These are phyloP conservation scores for Solanum etuberosum DNA, from an alignment of 257 asterid species.

Conservation along the genomic window DNA sequence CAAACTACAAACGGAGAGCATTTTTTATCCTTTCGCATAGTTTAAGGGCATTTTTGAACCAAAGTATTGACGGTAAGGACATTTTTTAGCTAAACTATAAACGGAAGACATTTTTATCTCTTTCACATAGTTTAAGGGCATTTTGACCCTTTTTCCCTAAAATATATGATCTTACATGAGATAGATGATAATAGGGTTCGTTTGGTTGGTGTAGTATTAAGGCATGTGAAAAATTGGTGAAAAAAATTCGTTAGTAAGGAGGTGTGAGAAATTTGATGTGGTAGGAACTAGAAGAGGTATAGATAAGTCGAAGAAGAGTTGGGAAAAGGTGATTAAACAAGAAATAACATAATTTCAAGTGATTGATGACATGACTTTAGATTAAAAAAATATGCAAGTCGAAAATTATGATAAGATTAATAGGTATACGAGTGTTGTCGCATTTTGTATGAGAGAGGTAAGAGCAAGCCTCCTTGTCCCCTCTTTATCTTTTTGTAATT, in stretches of 20 bases:
- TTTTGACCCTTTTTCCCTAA: too few relatives aligned
- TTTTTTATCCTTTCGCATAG: too few relatives aligned
- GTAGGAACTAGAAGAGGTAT: background rate
- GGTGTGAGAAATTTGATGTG: background rate
- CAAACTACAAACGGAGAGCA: too few relatives aligned
- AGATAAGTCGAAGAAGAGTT: rapidly evolving
- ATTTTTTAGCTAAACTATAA: too few relatives aligned
- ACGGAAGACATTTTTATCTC: too few relatives aligned
- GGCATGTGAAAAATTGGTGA: background rate
- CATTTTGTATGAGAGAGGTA: background rate
- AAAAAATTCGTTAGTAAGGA: rapidly evolving
- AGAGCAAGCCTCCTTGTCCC: background rate
- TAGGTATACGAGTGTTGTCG: background rate
- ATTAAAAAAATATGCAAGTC: background rate
- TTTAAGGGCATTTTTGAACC: too few relatives aligned
- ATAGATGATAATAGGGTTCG: background rate
- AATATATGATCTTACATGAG: background rate
- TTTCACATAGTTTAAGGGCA: too few relatives aligned
- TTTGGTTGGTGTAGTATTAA: background rate
- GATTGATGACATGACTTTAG: background rate
- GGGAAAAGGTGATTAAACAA: background rate
- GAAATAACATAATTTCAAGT: background rate
- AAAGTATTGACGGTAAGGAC: too few relatives aligned
- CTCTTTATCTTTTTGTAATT: background rate
- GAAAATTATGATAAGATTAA: background rate